Evolutionary conservation across 108 stramenopile species (phyloP).

Genomic region (Thalassiosira profunda): DNA sequence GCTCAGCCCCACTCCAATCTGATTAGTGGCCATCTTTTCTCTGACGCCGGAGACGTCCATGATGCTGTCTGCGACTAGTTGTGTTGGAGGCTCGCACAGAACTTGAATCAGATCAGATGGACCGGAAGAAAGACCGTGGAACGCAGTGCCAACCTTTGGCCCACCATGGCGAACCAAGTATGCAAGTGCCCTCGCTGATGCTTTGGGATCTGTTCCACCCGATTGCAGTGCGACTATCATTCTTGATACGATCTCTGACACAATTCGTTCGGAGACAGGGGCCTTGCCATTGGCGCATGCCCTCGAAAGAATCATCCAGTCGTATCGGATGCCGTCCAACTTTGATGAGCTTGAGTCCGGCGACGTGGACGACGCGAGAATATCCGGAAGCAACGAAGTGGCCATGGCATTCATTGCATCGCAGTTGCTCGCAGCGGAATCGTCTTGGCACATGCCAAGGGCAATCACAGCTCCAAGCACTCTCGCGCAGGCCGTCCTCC

Average conservation of each 20-base stretch:
- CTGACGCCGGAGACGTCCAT: not conserved
- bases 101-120: slow-evolving; percentile 34
- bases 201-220: not conserved
- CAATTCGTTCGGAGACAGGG: slow-evolving; percentile 29
- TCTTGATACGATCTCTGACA: slow-evolving; percentile 19
- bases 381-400: slow-evolving; percentile 20
- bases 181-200: slow-evolving; percentile 42
- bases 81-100: slow-evolving; percentile 41
- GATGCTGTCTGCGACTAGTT: slow-evolving; percentile 1
- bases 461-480: slow-evolving; percentile 41
- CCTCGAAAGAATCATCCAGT: slow-evolving; percentile 44
- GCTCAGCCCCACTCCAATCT: slow-evolving; percentile 38
- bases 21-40: not conserved
- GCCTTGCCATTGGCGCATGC: slow-evolving; percentile 48
- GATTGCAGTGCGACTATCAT: slow-evolving; percentile 13
- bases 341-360: not conserved
- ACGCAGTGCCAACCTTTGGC: slow-evolving; percentile 29
- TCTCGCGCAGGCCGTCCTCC: slow-evolving; percentile 39
- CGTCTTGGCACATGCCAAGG: slow-evolving; percentile 10
- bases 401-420: slow-evolving; percentile 15
- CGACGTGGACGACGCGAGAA: slow-evolving; percentile 39
- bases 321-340: slow-evolving; percentile 22
- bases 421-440: not conserved
- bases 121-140: slow-evolving; percentile 33
- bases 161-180: slow-evolving; percentile 43